Percentiles rank a stretch among this genome's conserved stretches.
These are phyloP conservation scores for Torrubiellomyces zombiae DNA, from an alignment of 2,329 filamentous ascomycete genomes.

Conservation along the genomic window DNA sequence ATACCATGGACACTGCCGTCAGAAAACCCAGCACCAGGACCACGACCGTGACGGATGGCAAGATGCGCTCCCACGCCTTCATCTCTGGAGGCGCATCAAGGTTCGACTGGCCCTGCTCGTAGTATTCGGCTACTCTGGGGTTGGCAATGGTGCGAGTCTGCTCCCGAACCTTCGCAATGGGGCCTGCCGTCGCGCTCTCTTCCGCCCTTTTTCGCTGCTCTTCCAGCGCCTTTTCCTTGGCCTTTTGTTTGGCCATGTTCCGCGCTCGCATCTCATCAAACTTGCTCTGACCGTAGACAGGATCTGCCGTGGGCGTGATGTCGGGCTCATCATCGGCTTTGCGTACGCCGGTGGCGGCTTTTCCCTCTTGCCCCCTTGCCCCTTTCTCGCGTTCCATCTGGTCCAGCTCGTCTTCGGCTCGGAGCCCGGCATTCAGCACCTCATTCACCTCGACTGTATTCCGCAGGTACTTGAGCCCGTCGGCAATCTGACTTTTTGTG, in stretches of 20 bases:
- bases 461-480: slow-evolving; percentile 38
- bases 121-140: slow-evolving; percentile 20
- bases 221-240: slow-evolving; percentile 25
- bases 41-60: slow-evolving; percentile 35
- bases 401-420: slow-evolving; percentile 45
- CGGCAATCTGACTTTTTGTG: slow-evolving; percentile 21
- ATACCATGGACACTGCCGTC: slow-evolving; percentile 27
- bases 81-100: slow-evolving; percentile 35
- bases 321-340: slow-evolving; percentile 9
- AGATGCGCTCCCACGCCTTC: slow-evolving; percentile 31
- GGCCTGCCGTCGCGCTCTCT: slow-evolving; percentile 18
- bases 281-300: slow-evolving; percentile 40
- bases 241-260: slow-evolving; percentile 32
- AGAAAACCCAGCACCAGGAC: slow-evolving; percentile 26
- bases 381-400: slow-evolving; percentile 26
- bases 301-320: slow-evolving; percentile 18
- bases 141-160: slow-evolving; percentile 22
- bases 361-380: slow-evolving; percentile 9
- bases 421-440: slow-evolving; percentile 39
- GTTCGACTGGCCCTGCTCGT: slow-evolving; percentile 29
- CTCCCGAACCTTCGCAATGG: slow-evolving; percentile 23
- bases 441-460: slow-evolving; percentile 39
- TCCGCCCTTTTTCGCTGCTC: slow-evolving; percentile 26
- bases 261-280: slow-evolving; percentile 39
- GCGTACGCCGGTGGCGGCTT: too few species aligned